Base-by-base conservation (phyloP, 2,329 filamentous ascomycete genomes). In the Diplocarpon rosae region DNA sequence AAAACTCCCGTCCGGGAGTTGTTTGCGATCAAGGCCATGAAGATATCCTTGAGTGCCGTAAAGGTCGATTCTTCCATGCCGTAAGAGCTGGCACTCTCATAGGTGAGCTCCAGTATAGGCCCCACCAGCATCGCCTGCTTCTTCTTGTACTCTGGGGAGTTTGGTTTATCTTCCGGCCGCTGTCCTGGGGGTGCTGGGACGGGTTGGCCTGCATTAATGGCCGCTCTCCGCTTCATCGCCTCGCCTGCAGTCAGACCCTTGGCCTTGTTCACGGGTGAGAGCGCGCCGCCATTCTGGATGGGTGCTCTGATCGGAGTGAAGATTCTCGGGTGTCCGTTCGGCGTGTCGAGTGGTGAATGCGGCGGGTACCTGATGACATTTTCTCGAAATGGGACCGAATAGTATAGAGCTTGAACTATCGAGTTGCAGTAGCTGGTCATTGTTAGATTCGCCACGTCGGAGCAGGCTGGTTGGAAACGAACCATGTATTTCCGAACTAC, bases 401-500 rank as follows among this genome's bases (percentile, higher is more conserved):
- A 95, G 68, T 94, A 98, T 46, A 98, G 78, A 58, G 88, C 93
- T 69, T 98, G 92, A 47, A 98, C 77, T 59, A 98, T 95, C 12
- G 92, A 98, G 66, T 98, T 98, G 69, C 87, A 95, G 67, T 98
- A 98, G 64, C 90, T 96, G 65, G 13, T 8, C n/a, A 13, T 8
- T 13, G 13, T 30, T 30, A 30, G 29, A 8, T 13, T 13, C 29
- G 8, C 8, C 8, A 30, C 29, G 8, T 30, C 29, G 29, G 8
- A 30, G 8, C 13, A 30, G 8, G 29, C 29, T 13, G 29, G 8
- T 8, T 13, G 29, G 8, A 36, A 24, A 51, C 48, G 45, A 83
- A 95, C 89, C 90, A 96, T 63, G 90, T 96, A 62, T 95, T 96
- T 62, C 90, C 90, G 69, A 95, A 95, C 88, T 95, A 65, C 37